phyloP scores from a whole-genome alignment of 352 stramenopile species.

The Globisporangium cederbergense region DNA sequence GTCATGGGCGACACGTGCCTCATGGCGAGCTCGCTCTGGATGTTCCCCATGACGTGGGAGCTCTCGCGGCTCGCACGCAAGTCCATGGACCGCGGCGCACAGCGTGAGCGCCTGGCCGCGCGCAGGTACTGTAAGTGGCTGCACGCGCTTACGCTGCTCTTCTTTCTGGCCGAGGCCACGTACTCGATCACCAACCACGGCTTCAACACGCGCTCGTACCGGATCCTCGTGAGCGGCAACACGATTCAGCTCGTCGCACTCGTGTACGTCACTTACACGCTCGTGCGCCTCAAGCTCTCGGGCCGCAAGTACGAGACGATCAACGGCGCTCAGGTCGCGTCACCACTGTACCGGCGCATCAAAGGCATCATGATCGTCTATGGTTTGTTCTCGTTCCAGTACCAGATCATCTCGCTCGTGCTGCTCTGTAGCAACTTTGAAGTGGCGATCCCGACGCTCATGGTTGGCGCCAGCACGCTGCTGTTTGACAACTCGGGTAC shows the following conservation, averaged over 20 bases:
- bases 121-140: conserved; percentile 34
- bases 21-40: conserved; percentile 43
- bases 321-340: conserved; percentile 36
- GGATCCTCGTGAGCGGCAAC: conserved; percentile 40
- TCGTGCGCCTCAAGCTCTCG: conserved; percentile 38
- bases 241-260: conserved; percentile 39
- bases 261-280: conserved; percentile 34
- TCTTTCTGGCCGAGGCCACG: conserved; percentile 30
- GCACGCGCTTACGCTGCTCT: conserved; percentile 29
- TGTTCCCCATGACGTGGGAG: conserved; percentile 43
- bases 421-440: conserved; percentile 36
- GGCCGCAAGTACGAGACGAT: conserved; percentile 54
- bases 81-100: conserved; percentile 35
- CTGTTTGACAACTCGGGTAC: conserved; percentile 47
- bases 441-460: conserved; percentile 24
- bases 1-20: conserved; percentile 40
- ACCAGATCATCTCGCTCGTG: conserved; percentile 40
- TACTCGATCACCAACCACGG: conserved; percentile 40
- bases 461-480: conserved; percentile 35
- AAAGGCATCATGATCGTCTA: conserved; percentile 63
- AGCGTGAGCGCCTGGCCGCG: conserved; percentile 21
- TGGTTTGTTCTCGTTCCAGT: conserved; percentile 42
- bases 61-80: conserved; percentile 38
- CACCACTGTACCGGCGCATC: conserved; percentile 55
- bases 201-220: conserved; percentile 32